These are phyloP conservation scores for Gnaphalium uliginosum DNA, from an alignment of 129 eudicot species.

Conservation along the genomic window DNA sequence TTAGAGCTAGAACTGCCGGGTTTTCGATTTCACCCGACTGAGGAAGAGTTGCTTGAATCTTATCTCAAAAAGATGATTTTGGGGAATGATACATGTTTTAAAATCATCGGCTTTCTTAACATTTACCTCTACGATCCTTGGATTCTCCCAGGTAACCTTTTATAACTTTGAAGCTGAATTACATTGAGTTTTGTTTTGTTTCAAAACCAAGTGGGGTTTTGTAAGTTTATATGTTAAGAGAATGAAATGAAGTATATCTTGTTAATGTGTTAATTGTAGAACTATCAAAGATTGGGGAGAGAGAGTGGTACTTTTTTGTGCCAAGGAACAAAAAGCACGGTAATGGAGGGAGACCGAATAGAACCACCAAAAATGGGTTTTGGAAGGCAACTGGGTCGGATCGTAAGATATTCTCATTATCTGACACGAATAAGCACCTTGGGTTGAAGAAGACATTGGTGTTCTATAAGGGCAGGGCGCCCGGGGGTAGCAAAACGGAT, in stretches of 20 bases:
- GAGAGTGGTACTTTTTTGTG: conserved; percentile 93
- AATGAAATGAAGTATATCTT: background rate
- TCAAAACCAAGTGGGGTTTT: background rate
- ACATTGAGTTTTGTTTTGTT: background rate
- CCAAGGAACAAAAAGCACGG: conserved; percentile 68
- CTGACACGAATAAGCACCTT: conserved; percentile 55
- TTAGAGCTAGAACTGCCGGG: conserved; percentile 59
- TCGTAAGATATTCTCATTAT: conserved; percentile 52
- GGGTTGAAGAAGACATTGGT: conserved; percentile 80
- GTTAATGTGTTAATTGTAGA: conserved; percentile 34
- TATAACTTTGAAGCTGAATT: background rate
- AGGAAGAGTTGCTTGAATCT: conserved; percentile 73
- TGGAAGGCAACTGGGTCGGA: conserved; percentile 98
- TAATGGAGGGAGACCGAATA: conserved; percentile 79
- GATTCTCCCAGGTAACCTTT: conserved; percentile 65
- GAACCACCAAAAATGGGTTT: conserved; percentile 77
- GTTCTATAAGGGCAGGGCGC: conserved; percentile 80
- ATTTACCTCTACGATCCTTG: conserved; percentile 73
- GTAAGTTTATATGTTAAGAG: background rate
- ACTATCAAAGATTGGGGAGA: conserved; percentile 74
- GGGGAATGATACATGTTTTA: conserved; percentile 45
- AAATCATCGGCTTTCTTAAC: conserved; percentile 65
- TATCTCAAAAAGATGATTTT: conserved; percentile 59
- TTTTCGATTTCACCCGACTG: conserved; percentile 84
- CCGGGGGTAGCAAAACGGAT: conserved; percentile 66